These are phyloP conservation scores for Epichloe elymi DNA, from an alignment of 2,329 filamentous ascomycete species.

Conservation along the genomic window DNA sequence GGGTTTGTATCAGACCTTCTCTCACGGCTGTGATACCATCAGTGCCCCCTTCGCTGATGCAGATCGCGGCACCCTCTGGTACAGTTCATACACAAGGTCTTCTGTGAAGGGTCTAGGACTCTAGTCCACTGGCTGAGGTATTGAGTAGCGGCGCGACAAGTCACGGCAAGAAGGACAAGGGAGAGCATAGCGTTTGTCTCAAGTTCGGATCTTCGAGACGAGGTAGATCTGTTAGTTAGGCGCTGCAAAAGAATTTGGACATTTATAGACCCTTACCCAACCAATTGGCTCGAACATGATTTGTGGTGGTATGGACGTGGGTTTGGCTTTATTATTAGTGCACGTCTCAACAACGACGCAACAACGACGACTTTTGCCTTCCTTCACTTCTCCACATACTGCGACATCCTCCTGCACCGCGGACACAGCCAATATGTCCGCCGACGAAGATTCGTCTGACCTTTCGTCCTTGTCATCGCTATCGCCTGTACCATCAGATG, in stretches of 20 bases:
- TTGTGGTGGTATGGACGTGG: conserved; percentile 17
- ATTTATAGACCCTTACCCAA: conserved; percentile 16
- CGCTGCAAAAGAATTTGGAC: conserved; percentile 8
- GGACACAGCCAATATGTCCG: conserved; percentile 32
- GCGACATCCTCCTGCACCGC: conserved; percentile 12
- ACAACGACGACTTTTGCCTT: conserved; percentile 14
- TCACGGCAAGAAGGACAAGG: not conserved
- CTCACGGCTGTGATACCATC: not conserved
- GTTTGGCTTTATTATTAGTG: conserved; percentile 14
- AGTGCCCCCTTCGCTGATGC: not conserved
- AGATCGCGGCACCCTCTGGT: not conserved
- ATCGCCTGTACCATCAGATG: conserved; percentile 31
- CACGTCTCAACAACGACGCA: conserved; percentile 14
- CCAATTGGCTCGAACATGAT: conserved; percentile 16
- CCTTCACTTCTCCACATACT: conserved; percentile 16
- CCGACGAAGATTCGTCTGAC: conserved; percentile 50
- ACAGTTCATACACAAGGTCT: not conserved
- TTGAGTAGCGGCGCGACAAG: not conserved
- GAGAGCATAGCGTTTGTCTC: not conserved
- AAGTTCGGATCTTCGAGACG: not conserved
- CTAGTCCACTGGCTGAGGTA: not conserved
- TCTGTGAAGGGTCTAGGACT: not conserved
- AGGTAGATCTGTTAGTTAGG: conserved; percentile 5
- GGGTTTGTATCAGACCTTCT: not conserved
- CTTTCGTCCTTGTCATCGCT: conserved; percentile 44